A percentile compares a stretch with the other conserved stretches of the same genome.
These are phyloP conservation scores for Cryptococcus hybrid DNA, from an alignment of 1,284 basidiomycete genomes.

Conservation along the genomic window DNA sequence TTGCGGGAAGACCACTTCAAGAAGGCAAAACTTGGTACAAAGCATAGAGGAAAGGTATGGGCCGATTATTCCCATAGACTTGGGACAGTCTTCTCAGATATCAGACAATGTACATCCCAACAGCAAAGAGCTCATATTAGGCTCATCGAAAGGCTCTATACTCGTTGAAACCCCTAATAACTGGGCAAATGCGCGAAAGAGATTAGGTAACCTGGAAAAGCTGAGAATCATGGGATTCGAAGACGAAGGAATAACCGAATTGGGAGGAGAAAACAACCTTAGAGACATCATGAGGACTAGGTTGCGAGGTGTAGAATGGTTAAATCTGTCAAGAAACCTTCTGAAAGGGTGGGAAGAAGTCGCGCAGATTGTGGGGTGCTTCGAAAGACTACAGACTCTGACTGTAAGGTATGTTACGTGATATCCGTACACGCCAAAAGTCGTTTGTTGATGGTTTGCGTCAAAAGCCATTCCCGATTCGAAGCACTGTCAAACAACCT, in stretches of 20 bases:
- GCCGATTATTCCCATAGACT: constrained; percentile 1
- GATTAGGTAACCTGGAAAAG: constrained; percentile 64
- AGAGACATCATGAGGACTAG: constrained; percentile 24
- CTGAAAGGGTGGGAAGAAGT: constrained; percentile 70
- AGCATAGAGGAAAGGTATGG: constrained; percentile 73
- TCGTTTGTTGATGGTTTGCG: no score
- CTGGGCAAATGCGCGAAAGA: constrained; percentile 70
- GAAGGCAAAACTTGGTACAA: constrained; percentile 70
- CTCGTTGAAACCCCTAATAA: constrained; percentile 70
- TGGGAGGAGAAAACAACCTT: constrained; percentile 55
- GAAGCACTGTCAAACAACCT: constrained; percentile 30
- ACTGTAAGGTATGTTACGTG: constrained; percentile 65
- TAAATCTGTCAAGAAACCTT: constrained; percentile 81
- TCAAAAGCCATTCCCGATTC: constrained; percentile 59
- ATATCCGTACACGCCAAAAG: no score
- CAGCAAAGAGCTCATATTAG: constrained; percentile 58
- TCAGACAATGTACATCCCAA: no score
- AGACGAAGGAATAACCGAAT: constrained; percentile 57
- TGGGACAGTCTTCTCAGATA: constrained; percentile 8
- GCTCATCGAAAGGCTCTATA: constrained; percentile 77
- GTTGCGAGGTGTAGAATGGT: constrained; percentile 57
- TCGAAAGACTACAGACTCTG: constrained; percentile 65
- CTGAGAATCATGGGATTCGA: constrained; percentile 78
- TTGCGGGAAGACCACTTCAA: constrained; percentile 7
- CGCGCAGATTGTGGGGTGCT: constrained; percentile 62